Conservation (phyloP, 352 stramenopile species). For the Phytophthora fragariaefolia region DNA sequence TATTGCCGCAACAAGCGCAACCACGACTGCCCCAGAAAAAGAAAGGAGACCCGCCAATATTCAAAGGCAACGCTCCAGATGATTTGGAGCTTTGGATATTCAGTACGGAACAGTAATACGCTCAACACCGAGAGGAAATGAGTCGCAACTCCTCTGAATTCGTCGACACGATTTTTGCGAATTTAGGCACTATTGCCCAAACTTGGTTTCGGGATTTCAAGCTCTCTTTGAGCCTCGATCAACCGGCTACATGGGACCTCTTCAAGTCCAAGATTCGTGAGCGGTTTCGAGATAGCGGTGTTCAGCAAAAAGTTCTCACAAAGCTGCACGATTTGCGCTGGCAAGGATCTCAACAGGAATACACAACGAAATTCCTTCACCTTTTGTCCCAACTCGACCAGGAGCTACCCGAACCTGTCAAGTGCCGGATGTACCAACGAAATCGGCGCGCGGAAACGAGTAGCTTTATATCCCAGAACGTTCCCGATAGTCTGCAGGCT, state of each 20-base stretch:
- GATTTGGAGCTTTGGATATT: too few relatives aligned
- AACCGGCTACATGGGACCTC: constrained; percentile 6
- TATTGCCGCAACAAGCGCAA: too few relatives aligned
- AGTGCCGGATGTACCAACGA: background rate
- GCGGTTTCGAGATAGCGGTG: constrained; percentile 5
- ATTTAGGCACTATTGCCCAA: background rate
- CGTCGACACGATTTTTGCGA: background rate
- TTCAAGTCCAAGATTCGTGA: constrained; percentile 11
- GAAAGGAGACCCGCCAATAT: too few relatives aligned
- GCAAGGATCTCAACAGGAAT: background rate
- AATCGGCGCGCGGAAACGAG: background rate
- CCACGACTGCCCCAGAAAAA: too few relatives aligned
- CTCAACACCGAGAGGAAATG: too few relatives aligned
- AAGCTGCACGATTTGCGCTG: constrained; percentile 4
- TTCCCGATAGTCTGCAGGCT: background rate
- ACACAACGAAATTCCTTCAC: constrained; percentile 9
- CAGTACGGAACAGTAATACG: too few relatives aligned
- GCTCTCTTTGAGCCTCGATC: background rate
- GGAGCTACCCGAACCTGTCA: constrained; percentile 3
- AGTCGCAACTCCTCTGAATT: too few relatives aligned
- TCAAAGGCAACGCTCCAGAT: too few relatives aligned
- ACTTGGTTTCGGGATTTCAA: constrained; percentile 15
- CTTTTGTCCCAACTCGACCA: constrained; percentile 6
- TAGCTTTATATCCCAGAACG: background rate
- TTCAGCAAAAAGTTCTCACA: constrained; percentile 5